A percentile compares a stretch with the other conserved stretches of the same genome.
Conservation (phyloP, 805 yeast genomes). For the Candida tallmaniae region DNA sequence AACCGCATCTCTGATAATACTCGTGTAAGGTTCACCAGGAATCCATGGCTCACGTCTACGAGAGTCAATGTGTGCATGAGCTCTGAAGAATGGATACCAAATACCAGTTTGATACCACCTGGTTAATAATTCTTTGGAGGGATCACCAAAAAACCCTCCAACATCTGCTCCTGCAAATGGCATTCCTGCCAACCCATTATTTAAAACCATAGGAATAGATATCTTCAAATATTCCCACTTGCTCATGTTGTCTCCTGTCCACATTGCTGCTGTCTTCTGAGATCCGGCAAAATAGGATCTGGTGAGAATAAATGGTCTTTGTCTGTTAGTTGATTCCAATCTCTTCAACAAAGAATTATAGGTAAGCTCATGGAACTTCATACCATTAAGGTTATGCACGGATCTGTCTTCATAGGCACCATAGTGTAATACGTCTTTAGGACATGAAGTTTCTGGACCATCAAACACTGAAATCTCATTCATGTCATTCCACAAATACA, state of each 20-base stretch:
- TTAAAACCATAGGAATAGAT: slow-evolving; percentile 84
- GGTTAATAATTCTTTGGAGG: slow-evolving; percentile 69
- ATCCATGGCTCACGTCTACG: slow-evolving; percentile 92
- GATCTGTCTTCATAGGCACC: slow-evolving; percentile 90
- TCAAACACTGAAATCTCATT: slow-evolving; percentile 93
- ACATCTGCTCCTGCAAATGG: slow-evolving; percentile 96
- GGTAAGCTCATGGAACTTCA: slow-evolving; percentile 77
- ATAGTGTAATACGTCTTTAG: slow-evolving; percentile 72
- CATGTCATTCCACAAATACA: slow-evolving; percentile 97
- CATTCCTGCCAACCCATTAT: slow-evolving; percentile 76
- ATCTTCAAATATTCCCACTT: slow-evolving; percentile 81
- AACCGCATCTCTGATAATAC: slow-evolving; percentile 65
- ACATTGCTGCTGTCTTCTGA: slow-evolving; percentile 85
- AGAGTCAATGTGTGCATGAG: slow-evolving; percentile 94
- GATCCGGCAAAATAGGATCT: slow-evolving; percentile 89
- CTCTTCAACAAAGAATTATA: slow-evolving; percentile 58
- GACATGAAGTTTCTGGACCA: slow-evolving; percentile 92
- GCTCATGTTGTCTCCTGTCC: slow-evolving; percentile 98
- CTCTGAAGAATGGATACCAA: slow-evolving; percentile 96
- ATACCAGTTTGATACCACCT: slow-evolving; percentile 97
- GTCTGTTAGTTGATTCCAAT: slow-evolving; percentile 34
- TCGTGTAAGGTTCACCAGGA: slow-evolving; percentile 67
- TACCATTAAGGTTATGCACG: slow-evolving; percentile 81
- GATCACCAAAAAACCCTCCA: slow-evolving; percentile 94
- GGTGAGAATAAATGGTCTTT: slow-evolving; percentile 84